Evolutionary conservation across 2,329 filamentous ascomycete genomes (phyloP), one percentile per base, ranked within the genome.

Genomic region (Colletotrichum musae): DNA sequence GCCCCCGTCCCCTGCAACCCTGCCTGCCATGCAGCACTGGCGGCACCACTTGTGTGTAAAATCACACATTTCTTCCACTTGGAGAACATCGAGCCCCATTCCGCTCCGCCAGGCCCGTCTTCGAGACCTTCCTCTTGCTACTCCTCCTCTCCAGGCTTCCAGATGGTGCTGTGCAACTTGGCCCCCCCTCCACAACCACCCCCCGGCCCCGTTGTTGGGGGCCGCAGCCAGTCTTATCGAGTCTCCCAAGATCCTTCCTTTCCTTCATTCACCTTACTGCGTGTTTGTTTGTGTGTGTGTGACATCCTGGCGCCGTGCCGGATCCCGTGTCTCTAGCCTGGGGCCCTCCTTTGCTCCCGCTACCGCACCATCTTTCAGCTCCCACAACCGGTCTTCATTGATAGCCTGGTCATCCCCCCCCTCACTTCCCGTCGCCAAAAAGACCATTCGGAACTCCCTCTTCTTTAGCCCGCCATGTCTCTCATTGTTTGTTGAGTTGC

Each of bases 361-460:
- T 26, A 24, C 61, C 54, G 66, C 54, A 43, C 54, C 56, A 51
- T 36, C 6, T 15, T 60, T 69, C 66, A 66, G 56, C 66, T 52
- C 32, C 32, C 32, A 36, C 32, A 7, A 36, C 32, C 9, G 32
- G 32, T 10, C 32, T 36, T 47, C 61, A 60, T 69, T 69, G 66
- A 69, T 69, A 69, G 66, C 56, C 66, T 69, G 66, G 26, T 57
- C 36, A 28, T 57, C 26, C 62, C 60, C 59, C 59, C 60, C 66
- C 66, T 69, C 62, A 69, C 62, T 69, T 48, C 39, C n/a, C 21
- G 57, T 52, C 48, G n/a, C 12, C 43, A 60, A 41, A 41, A 36
- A 58, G 28, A n/a, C n/a, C 45, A 21, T 9, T 51, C 50, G 12
- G 10, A 18, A 26, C 52, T 56, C 39, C 13, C 48, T 60, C 24